These are phyloP conservation scores for Aquilaria sinensis DNA, from an alignment of 345 rosid genomes.

Conservation along the genomic window DNA sequence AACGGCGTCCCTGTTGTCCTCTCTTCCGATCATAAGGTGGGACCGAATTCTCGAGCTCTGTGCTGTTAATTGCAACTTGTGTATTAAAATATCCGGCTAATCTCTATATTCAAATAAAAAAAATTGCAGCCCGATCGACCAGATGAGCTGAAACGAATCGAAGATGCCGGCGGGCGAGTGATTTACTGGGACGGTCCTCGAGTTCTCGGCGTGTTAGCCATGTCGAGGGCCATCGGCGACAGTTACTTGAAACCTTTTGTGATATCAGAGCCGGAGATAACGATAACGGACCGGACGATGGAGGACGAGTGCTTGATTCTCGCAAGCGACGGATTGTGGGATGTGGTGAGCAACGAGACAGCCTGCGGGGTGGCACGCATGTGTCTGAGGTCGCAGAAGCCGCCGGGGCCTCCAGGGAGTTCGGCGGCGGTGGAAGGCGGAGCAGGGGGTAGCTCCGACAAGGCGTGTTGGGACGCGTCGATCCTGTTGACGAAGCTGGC, in stretches of 20 bases:
- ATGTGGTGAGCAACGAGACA: conserved; percentile 53
- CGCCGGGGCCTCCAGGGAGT: conserved; percentile 7
- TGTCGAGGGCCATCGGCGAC: conserved; percentile 64
- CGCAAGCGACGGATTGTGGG: conserved; percentile 71
- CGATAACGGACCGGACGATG: conserved; percentile 28
- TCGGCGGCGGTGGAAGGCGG: conserved; percentile 7
- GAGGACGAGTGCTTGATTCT: conserved; percentile 59
- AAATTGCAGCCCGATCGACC: conserved; percentile 78
- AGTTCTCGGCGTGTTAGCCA: conserved; percentile 57
- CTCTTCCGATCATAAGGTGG: conserved; percentile 77
- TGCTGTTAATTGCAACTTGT: too few relatives aligned
- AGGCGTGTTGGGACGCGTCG: conserved; percentile 68
- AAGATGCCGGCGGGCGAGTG: conserved; percentile 76
- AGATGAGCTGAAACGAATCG: conserved; percentile 65
- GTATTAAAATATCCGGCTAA: too few relatives aligned
- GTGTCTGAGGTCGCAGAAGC: conserved; percentile 27
- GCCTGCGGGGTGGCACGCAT: conserved; percentile 43
- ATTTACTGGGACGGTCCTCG: conserved; percentile 77
- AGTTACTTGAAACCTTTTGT: conserved; percentile 53
- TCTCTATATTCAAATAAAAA: not conserved
- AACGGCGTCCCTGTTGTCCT: conserved; percentile 69
- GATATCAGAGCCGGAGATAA: conserved; percentile 54
- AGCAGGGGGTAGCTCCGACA: conserved; percentile 28
- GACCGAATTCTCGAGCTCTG: not conserved
- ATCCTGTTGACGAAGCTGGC: conserved; percentile 70